Conservation (phyloP, 1,139 yeast genomes). For the Candida sojae region DNA sequence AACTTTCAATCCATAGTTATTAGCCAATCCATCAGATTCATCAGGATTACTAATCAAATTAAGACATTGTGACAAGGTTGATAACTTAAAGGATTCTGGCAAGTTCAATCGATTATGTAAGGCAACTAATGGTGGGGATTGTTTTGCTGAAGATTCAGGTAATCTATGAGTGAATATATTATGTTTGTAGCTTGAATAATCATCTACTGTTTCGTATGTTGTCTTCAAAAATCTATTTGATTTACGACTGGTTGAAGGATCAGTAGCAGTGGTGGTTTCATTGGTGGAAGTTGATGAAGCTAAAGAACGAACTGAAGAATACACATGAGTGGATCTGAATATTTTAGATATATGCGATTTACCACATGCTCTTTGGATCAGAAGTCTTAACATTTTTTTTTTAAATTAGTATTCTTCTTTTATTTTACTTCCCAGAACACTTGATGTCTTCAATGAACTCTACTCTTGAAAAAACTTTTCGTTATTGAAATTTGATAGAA, state of each 20-base stretch:
- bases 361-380: slow-evolving; percentile 2
- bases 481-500: background rate
- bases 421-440: background rate
- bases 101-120: slow-evolving; percentile 74
- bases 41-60: slow-evolving; percentile 37
- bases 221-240: slow-evolving; percentile 24
- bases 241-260: background rate
- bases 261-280: background rate
- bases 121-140: slow-evolving; percentile 70
- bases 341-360: background rate
- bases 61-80: slow-evolving; percentile 80
- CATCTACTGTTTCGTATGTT: slow-evolving; percentile 31
- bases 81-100: slow-evolving; percentile 55
- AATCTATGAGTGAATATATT: slow-evolving; percentile 48
- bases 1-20: slow-evolving; percentile 76
- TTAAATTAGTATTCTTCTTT: background rate
- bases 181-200: slow-evolving; percentile 45
- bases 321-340: background rate
- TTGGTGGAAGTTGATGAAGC: background rate
- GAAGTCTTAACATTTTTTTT: slow-evolving; percentile 4
- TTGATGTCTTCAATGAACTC: background rate
- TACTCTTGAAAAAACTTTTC: background rate
- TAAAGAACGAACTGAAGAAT: background rate
- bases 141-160: slow-evolving; percentile 51
- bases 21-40: slow-evolving; percentile 50